Evolutionary conservation across 2,329 filamentous ascomycete genomes (phyloP).

Genomic region (Graphilbum ipis-grandicollis): DNA sequence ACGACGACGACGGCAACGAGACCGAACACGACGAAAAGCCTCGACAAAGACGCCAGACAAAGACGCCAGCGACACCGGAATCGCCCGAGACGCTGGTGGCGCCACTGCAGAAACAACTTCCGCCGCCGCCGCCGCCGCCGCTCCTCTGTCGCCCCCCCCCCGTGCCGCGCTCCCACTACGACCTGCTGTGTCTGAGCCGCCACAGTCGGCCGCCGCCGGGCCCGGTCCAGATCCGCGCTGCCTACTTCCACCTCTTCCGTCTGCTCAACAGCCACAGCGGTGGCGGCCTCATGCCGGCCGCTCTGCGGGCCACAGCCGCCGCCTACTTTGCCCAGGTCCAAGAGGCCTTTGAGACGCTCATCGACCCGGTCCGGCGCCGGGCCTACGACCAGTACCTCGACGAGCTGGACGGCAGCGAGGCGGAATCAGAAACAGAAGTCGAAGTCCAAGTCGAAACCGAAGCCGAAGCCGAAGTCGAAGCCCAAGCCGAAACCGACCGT

Average conservation of each 20-base stretch:
- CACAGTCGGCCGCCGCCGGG: conserved; percentile 14
- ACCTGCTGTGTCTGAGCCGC: conserved; percentile 23
- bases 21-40: conserved; percentile 1
- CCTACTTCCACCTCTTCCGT: conserved; percentile 26
- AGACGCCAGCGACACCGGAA: neutral
- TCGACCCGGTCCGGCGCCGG: conserved; percentile 22
- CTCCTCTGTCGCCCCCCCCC: neutral
- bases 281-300: conserved; percentile 16
- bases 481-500: neutral
- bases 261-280: conserved; percentile 23
- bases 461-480: conserved; percentile 1
- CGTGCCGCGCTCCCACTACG: conserved; percentile 20
- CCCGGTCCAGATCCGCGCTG: conserved; percentile 20
- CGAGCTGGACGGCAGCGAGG: conserved; percentile 11
- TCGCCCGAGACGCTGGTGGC: too few species aligned
- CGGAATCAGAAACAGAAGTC: conserved; percentile 5
- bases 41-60: neutral
- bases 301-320: conserved; percentile 20
- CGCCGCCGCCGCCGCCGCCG: neutral
- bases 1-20: conserved; percentile 8
- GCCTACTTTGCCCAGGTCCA: conserved; percentile 23
- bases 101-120: neutral
- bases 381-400: conserved; percentile 19
- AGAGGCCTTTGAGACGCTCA: conserved; percentile 28
- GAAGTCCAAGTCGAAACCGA: conserved; percentile 11